Evolutionary conservation across 805 yeast genomes (phyloP), one percentile per base, ranked within the genome.

Genomic region (Lachancea meyersii): DNA sequence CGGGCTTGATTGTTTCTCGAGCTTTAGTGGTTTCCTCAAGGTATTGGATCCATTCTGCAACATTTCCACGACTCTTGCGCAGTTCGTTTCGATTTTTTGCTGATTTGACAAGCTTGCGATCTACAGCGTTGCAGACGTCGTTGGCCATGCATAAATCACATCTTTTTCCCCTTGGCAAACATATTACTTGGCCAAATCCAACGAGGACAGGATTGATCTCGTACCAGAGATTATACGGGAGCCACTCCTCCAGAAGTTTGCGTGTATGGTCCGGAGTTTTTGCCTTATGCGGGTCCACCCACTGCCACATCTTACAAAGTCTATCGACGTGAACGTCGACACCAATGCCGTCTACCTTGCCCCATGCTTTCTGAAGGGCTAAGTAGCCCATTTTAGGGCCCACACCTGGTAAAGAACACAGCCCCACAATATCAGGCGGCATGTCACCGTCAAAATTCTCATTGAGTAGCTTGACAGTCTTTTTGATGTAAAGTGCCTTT

Each of bases 371-470:
- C 54, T 87, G 95, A 45, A 87, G 66, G 1, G 89, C 71, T 31
- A 89, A 64, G 58, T 76, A 83, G 0, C 94, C 95, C 97, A 89
- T 89, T 60, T 89, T 89, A 7, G 96, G 96, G 0, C 97, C 97
- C 2, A 89, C 95, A 0, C 97, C 97, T 0, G 96, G 96, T 24
- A 89, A 65, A 0, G 73, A 61, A 4, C 75, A 70, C 40, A 89
- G 70, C 1, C 81, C 89, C 5, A 73, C 78, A 7, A 57, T 84
- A 71, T 2, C 80, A 72, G 45, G 72, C 0, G 97, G 97, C 3
- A 91, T 72, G 50, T 88, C 96, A 6, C 79, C 79, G 9, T 68
- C 65, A 56, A 71, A 78, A 17, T 71, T 54, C 1, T 71, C 73
- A 3, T 55, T 52, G 7, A 88, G 50, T 4, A 83, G 66, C 40